Evolutionary conservation across 345 rosid genomes (phyloP), one percentile per base, ranked within the genome.

Genomic region (Reutealis trisperma): DNA sequence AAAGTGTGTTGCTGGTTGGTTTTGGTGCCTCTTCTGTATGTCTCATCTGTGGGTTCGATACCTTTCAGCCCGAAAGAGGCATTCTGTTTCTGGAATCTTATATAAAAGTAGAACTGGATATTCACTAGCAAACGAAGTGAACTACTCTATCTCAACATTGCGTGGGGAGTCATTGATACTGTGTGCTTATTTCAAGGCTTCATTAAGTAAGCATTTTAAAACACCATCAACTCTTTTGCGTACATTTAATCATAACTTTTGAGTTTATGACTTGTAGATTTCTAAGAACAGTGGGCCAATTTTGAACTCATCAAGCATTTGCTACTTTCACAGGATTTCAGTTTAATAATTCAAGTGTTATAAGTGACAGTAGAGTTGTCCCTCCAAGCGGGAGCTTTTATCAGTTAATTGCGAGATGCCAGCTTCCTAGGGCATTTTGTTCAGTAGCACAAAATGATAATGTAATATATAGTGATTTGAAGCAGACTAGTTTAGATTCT

Each of bases 401-500:
- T 73, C 47, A 5, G 32, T 67, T 52, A 16, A 24, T 30, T 15
- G 4, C 64, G 61, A 68, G 70, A 52, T 45, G 78, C 44, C 57
- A n/a, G 27, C 44, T 61, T 54, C 2, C 18, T 62, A 61, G 79
- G 57, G 77, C 87, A 52, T 89, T 88, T 75, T 84, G 91, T 72
- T 76, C 88, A 0, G 63, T 81, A 15, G 61, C 81, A 42, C 77
- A 73, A 67, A 74, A 79, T 57, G 70, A 83, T 71, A 73, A 67
- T 55, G 67, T 11, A 27, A 66, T 41, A 27, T 47, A 58, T 18
- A 63, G 63, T 47, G 45, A 45, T 44, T 58, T 32, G 32, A 81
- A 83, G 72, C 75, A 66, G 9, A 27, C 79, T 37, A 67, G 54
- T 72, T 47, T 63, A 37, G 81, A 78, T 72, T 72, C 70, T 45